Evolutionary conservation across 306 rosid genomes (phyloP).

Genomic region (Corylus heterophylla): DNA sequence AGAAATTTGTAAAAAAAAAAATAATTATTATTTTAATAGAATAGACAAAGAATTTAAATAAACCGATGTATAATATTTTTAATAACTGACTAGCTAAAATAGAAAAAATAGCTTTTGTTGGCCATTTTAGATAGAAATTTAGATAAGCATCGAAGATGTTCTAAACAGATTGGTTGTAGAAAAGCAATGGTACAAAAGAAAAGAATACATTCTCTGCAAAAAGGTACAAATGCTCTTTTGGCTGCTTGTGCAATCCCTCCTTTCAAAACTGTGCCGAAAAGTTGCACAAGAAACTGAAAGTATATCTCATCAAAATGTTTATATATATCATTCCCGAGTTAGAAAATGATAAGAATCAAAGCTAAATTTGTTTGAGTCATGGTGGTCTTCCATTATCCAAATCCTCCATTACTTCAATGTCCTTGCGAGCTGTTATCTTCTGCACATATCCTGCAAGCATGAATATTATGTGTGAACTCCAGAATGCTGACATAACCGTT

Average conservation of each 20-base stretch:
- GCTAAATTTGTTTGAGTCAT: slow-evolving; percentile 30
- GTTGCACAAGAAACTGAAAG: slow-evolving; percentile 24
- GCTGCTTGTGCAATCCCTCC: not conserved
- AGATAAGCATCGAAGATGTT: not conserved
- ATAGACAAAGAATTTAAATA: no score
- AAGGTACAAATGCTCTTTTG: slow-evolving; percentile 29
- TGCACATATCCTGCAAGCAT: slow-evolving; percentile 84
- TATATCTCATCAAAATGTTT: slow-evolving; percentile 41
- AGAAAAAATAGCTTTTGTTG: no score
- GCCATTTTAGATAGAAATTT: no score
- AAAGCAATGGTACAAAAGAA: slow-evolving; percentile 28
- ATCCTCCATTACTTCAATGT: slow-evolving; percentile 88
- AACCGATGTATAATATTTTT: no score
- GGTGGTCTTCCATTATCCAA: slow-evolving; percentile 73
- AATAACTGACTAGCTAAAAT: no score
- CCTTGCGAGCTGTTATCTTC: slow-evolving; percentile 88
- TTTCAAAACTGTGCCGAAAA: not conserved
- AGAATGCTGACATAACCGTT: not conserved
- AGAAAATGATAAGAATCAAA: slow-evolving; percentile 21
- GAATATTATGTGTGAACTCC: slow-evolving; percentile 8
- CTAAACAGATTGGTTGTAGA: slow-evolving; percentile 15
- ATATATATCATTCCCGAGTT: slow-evolving; percentile 22
- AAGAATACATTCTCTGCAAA: slow-evolving; percentile 48
- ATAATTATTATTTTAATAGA: no score
- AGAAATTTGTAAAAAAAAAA: no score